Conservation (phyloP, 108 stramenopile genomes). For the Conticribra guillardii region DNA sequence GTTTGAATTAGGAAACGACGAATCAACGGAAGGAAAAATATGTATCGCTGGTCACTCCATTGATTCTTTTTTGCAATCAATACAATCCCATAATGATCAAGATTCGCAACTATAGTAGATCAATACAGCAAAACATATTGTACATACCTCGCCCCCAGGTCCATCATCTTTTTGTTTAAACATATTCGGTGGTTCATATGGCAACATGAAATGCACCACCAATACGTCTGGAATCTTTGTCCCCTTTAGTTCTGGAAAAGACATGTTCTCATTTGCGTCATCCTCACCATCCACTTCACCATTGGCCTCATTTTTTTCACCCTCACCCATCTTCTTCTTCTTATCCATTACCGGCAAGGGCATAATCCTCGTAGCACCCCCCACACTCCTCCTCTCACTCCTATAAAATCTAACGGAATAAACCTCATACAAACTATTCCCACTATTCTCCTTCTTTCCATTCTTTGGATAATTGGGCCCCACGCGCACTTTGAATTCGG, state of each 20-base stretch:
- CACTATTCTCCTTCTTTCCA: constrained; percentile 44
- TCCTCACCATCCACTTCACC: constrained; percentile 8
- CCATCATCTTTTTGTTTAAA: constrained; percentile 59
- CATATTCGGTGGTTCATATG: constrained; percentile 54
- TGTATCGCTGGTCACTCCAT: not conserved
- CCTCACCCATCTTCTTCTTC: not conserved
- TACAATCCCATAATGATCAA: too few relatives aligned
- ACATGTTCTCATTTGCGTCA: not conserved
- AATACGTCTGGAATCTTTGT: constrained; percentile 53
- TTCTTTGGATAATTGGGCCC: constrained; percentile 61
- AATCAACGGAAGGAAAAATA: too few relatives aligned
- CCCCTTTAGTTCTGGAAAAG: constrained; percentile 38
- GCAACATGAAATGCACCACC: constrained; percentile 55
- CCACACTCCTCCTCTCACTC: constrained; percentile 38
- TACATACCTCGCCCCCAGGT: constrained; percentile 33
- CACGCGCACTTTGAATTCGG: constrained; percentile 46
- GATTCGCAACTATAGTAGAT: too few relatives aligned
- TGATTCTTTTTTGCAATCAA: too few relatives aligned
- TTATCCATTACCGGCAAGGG: constrained; percentile 33
- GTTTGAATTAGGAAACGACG: too few relatives aligned
- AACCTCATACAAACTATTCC: constrained; percentile 51
- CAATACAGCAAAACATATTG: too few relatives aligned
- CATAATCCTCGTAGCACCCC: constrained; percentile 48
- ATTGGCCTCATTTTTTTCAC: not conserved
- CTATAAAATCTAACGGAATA: constrained; percentile 46